Evolutionary conservation across 345 rosid genomes (phyloP), one percentile per base, ranked within the genome.

Genomic region (Lepidium sativum): DNA sequence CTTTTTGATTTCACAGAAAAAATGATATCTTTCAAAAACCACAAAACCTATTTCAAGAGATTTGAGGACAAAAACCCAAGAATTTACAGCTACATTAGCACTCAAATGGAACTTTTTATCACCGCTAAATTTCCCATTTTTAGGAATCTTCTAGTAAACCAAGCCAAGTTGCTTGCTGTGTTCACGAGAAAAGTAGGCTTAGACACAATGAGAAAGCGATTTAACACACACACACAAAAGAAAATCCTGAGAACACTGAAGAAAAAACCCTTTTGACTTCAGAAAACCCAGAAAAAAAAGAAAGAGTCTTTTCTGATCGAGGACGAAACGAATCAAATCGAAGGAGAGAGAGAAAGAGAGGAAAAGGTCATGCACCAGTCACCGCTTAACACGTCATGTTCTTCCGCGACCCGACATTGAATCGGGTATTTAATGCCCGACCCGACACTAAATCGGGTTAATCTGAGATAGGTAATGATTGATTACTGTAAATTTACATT

Each of bases 281-380:
- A 58, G 73, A 16, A 45, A 59, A 43, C 40, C 18, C 68, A 48
- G 76, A 56, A 56, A 29, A 33, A 6, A 51, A 63, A 40, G 27
- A 20, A 45, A 25, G 11, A 12, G 29, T 42, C 60, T 70, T 71
- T 68, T 56, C 47, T 61, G 68, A 40, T 67, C 38, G 71, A 50
- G 11, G 68, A 74, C 65, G 76, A 65, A 70, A 65, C 40, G 70
- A 74, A 70, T 66, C 76, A 65, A 54, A 49, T 17, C 42, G 41
- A 71, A 15, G 6, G 47, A 38, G 18, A 59, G 68, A 62, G 54
- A 54, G 55, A 60, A 58, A 68, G 6, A 11, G 64, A 29, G 70
- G 65, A 72, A 51, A 59, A 72, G 21, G 67, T 58, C 50, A 13
- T 20, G 32, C 41, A 54, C 81, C 63, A 73, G 27, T 77, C 65